These are phyloP conservation scores for Ophiostoma populinum DNA, from an alignment of 2,329 filamentous ascomycete species.

Conservation along the genomic window DNA sequence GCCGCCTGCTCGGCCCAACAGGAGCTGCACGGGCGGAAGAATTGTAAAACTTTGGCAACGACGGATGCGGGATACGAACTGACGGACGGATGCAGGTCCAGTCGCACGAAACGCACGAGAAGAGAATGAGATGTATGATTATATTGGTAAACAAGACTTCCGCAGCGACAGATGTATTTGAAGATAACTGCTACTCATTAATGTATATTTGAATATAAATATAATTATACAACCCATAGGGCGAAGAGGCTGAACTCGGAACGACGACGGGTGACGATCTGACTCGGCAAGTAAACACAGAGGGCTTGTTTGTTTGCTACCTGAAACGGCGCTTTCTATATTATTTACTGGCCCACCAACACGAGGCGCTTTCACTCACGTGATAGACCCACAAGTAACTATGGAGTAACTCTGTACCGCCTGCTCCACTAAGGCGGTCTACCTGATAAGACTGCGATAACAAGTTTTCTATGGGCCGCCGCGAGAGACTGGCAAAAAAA, in stretches of 20 bases:
- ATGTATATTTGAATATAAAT: no score
- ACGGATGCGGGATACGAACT: not conserved
- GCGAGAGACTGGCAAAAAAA: conserved; percentile 6
- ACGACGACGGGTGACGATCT: not conserved
- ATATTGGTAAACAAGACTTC: not conserved
- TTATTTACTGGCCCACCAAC: conserved; percentile 1
- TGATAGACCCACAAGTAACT: not conserved
- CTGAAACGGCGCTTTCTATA: conserved; percentile 4
- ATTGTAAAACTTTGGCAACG: not conserved
- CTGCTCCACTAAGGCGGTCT: conserved; percentile 3
- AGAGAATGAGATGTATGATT: no score
- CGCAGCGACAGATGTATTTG: no score
- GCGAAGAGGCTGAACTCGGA: not conserved
- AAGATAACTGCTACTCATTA: no score
- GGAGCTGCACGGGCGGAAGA: not conserved
- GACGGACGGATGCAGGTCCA: conserved; percentile 1
- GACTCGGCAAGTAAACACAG: not conserved
- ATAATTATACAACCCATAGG: no score
- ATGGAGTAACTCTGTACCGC: not conserved
- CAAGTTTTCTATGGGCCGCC: conserved; percentile 2
- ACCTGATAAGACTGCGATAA: conserved; percentile 6
- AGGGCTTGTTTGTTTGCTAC: conserved; percentile 3
- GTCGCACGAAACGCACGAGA: no score
- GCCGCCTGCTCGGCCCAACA: not conserved
- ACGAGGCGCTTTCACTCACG: conserved; percentile 1